Percentiles rank a stretch among this genome's conserved stretches.
Evolutionary conservation across 139 green algal species (phyloP).

Genomic region (Eudorina sp.): DNA sequence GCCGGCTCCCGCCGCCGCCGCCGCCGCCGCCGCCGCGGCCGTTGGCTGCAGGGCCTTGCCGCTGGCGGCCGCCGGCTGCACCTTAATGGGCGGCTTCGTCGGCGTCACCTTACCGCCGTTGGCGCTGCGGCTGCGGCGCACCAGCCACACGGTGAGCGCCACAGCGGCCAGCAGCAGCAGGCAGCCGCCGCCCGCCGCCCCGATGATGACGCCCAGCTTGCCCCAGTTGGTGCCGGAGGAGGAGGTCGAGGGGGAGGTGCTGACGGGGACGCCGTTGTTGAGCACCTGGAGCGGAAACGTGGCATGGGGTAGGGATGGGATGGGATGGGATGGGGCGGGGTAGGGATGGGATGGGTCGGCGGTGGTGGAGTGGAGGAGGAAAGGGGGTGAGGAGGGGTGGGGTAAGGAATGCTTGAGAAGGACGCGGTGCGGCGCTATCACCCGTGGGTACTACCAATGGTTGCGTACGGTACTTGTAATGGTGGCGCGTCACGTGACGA

Average conservation of each 20-base stretch:
- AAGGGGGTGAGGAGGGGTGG: too few relatives aligned
- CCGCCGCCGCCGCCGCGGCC: too few relatives aligned
- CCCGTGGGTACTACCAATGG: too few relatives aligned
- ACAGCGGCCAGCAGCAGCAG: not conserved
- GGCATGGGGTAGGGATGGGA: too few relatives aligned
- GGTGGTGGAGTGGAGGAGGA: too few relatives aligned
- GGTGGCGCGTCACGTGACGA: too few relatives aligned
- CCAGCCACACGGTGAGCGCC: not conserved
- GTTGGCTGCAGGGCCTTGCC: too few relatives aligned
- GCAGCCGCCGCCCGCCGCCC: not conserved
- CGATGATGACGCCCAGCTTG: slow-evolving; percentile 9
- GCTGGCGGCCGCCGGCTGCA: not conserved
- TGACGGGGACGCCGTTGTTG: not conserved
- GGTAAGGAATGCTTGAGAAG: too few relatives aligned
- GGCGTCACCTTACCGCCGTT: not conserved
- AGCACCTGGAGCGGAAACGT: not conserved
- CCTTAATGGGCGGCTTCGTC: not conserved
- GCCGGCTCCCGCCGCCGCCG: too few relatives aligned
- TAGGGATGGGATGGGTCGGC: not conserved
- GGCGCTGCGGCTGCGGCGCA: not conserved
- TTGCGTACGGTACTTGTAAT: too few relatives aligned
- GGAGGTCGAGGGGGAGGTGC: not conserved
- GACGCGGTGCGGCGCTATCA: too few relatives aligned
- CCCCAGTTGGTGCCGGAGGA: not conserved
- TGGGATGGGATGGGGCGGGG: not conserved